A percentile compares a stretch with the other conserved stretches of the same genome.
phyloP scores from a whole-genome alignment of 2,329 filamentous ascomycete genomes.

The Colletotrichum musicola region DNA sequence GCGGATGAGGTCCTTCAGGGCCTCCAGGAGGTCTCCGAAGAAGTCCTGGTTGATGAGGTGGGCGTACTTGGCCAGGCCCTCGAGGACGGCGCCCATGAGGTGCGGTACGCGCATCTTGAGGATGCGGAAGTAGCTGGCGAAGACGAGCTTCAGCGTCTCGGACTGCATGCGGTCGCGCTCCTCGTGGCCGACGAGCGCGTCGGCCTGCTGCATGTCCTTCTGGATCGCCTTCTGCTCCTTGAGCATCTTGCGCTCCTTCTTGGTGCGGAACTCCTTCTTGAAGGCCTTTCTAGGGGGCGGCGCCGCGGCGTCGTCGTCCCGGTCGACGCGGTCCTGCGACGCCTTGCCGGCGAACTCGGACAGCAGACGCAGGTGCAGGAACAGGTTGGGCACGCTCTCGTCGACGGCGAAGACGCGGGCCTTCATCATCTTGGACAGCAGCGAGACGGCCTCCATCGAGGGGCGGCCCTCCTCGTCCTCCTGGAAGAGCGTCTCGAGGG shows the following conservation, averaged over 20 bases:
- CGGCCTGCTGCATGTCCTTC: slow-evolving; percentile 93
- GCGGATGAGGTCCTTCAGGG: slow-evolving; percentile 90
- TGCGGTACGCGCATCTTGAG: slow-evolving; percentile 84
- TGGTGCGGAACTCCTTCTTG: slow-evolving; percentile 89
- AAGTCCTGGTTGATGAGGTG: slow-evolving; percentile 99
- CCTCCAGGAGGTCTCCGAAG: slow-evolving; percentile 95
- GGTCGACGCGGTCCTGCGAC: slow-evolving; percentile 81
- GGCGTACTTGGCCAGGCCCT: slow-evolving; percentile 92
- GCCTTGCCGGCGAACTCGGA: slow-evolving; percentile 89
- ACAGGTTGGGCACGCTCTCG: slow-evolving; percentile 89
- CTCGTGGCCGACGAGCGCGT: slow-evolving; percentile 91
- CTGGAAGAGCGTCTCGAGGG: slow-evolving; percentile 84
- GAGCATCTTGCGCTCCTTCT: slow-evolving; percentile 83
- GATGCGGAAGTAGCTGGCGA: slow-evolving; percentile 94
- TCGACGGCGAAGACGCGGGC: slow-evolving; percentile 84
- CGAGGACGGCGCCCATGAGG: slow-evolving; percentile 96
- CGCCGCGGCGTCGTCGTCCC: slow-evolving; percentile 45
- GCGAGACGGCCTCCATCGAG: slow-evolving; percentile 85
- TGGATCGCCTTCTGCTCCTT: slow-evolving; percentile 90
- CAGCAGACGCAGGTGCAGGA: slow-evolving; percentile 88
- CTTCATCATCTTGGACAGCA: slow-evolving; percentile 96
- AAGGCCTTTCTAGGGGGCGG: slow-evolving; percentile 66
- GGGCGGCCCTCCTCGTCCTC: slow-evolving; percentile 92
- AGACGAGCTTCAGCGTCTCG: slow-evolving; percentile 95
- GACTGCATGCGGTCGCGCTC: slow-evolving; percentile 94